Conservation (phyloP, 768 basidiomycete species). For the Dioszegia aurantiaca region DNA sequence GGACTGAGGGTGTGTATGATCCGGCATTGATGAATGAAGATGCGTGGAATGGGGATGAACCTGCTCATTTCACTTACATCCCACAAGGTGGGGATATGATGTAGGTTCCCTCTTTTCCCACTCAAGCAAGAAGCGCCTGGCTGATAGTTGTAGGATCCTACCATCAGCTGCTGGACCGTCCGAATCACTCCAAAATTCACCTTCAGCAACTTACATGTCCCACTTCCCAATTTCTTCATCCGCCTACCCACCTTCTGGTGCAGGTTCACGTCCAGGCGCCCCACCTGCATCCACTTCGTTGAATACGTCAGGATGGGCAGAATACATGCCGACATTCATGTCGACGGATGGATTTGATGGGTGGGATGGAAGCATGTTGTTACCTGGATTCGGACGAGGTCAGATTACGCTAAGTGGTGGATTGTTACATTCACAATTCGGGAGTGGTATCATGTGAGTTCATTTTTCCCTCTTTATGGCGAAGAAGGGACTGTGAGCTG, state of each 20-base stretch:
- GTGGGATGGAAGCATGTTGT: conserved; percentile 48
- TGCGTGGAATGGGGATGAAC: conserved; percentile 11
- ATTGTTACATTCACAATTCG: conserved; percentile 41
- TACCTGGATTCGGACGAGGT: conserved; percentile 46
- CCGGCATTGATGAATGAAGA: conserved; percentile 34
- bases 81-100: conserved; percentile 50
- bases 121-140: neutral
- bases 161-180: conserved; percentile 45
- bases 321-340: conserved; percentile 45
- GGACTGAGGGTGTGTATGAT: conserved; percentile 24
- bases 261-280: neutral
- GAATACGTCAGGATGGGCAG: conserved; percentile 36
- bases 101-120: conserved; percentile 21
- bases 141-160: conserved; percentile 31
- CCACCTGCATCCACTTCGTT: conserved; percentile 4
- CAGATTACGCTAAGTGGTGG: conserved; percentile 45
- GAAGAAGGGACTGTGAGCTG: conserved; percentile 2
- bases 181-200: conserved; percentile 36
- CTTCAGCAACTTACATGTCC: conserved; percentile 20
- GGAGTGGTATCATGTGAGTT: conserved; percentile 49
- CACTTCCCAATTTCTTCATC: conserved; percentile 5
- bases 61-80: conserved; percentile 39
- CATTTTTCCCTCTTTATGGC: neutral
- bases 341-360: conserved; percentile 44
- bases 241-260: neutral